A percentile compares a stretch with the other conserved stretches of the same genome.
Evolutionary conservation across 768 basidiomycete species (phyloP).

Genomic region (Mrakia frigida): DNA sequence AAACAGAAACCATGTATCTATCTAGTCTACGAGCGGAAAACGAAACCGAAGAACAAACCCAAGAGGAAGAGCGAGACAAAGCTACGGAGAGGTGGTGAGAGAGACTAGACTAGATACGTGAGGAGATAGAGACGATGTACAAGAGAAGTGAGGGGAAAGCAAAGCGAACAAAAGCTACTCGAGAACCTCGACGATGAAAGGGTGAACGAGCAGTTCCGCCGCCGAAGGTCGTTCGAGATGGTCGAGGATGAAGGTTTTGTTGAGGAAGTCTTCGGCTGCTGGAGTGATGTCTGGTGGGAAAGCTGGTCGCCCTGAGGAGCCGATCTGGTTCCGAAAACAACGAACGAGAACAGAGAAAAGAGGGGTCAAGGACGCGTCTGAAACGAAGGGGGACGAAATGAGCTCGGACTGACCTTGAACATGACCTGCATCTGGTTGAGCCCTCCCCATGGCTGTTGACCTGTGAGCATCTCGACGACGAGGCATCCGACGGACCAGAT

Average conservation of each 20-base stretch:
- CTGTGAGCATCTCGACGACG: conserved; percentile 94
- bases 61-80: not conserved
- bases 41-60: too few relatives aligned
- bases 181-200: conserved; percentile 55
- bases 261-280: conserved; percentile 81
- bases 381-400: too few relatives aligned
- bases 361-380: conserved; percentile 27
- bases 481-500: conserved; percentile 96
- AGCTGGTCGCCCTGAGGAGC: conserved; percentile 76
- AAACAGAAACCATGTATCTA: too few relatives aligned
- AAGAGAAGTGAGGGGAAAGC: not conserved
- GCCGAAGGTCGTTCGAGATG: conserved; percentile 76
- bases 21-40: too few relatives aligned
- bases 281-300: conserved; percentile 86
- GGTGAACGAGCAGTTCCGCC: conserved; percentile 63
- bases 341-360: not conserved
- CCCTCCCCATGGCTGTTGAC: conserved; percentile 91
- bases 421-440: conserved; percentile 99
- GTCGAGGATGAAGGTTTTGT: conserved; percentile 80
- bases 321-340: conserved; percentile 58
- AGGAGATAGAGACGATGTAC: not conserved
- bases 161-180: not conserved
- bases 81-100: not conserved
- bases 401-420: conserved; percentile 63
- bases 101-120: not conserved